Evolutionary conservation across 139 green algal species (phyloP), one percentile per base, ranked within the genome.

Genomic region (Coelastrella sp.): DNA sequence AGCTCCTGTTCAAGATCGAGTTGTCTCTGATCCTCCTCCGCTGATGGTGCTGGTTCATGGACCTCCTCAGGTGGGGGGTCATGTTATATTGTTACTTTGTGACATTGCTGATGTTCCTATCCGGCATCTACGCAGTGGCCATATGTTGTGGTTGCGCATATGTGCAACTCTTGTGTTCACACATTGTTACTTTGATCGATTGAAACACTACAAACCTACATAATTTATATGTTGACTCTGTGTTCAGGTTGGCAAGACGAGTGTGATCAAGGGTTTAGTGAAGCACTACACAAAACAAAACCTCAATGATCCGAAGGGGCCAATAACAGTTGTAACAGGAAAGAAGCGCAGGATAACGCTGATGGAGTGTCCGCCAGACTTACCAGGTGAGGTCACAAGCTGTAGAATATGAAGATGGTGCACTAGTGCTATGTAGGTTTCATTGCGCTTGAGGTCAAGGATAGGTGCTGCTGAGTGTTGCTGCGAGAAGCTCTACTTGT

Each of bases 261-360:
- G 94, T 0, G 88, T 99, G 35, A 99, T 99, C 87, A 89, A 91
- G 34, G 94, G 91, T 64, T 91, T 99, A 37, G 92, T 99, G 40
- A 98, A 98, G 93, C 97, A 99, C 91, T 99, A 96, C 91, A 98
- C 95, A 0, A 90, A 92, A n/a, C 96, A 99, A 82, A 96, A 91
- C 75, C 80, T 99, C 69, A 73, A 77, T 0, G 96, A 98, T 17
- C 89, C 98, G n/a, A 89, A 89, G 40, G 97, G 97, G 0, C 97
- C 97, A 32, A 93, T 99, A 85, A 99, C 97, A 4, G 73, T 98
- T 34, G 95, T 99, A 15, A 85, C 96, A 51, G 95, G 96, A 74
- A 99, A 98, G 90, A 91, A 94, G 67, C 90, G 97, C 25, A 91
- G 97, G 40, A 89, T 99, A n/a, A 98, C 93, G 27, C 96, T 99